A percentile compares a stretch with the other conserved stretches of the same genome.
Conservation (phyloP, 495 filamentous ascomycete species). For the Apodospora peruviana region DNA sequence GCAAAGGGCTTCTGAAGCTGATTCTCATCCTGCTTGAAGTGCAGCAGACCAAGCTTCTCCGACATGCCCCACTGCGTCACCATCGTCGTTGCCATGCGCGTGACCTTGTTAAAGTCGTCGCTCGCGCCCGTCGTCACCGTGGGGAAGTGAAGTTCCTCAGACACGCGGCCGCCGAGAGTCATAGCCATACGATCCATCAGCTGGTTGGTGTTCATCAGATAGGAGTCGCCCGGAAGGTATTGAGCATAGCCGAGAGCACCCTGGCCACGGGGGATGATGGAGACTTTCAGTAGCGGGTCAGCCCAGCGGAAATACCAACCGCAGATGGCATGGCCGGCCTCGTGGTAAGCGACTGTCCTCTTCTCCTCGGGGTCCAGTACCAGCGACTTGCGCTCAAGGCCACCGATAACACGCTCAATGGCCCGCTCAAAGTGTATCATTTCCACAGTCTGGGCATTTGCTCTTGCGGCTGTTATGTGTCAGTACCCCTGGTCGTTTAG, state of each 20-base stretch:
- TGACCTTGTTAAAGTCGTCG: conserved; percentile 99
- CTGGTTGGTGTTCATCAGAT: conserved; percentile 91
- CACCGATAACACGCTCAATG: conserved; percentile 94
- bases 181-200: conserved; percentile 99
- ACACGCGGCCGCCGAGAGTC: conserved; percentile 91
- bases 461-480: conserved; percentile 63
- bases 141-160: conserved; percentile 92
- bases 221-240: conserved; percentile 90
- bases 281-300: conserved; percentile 95
- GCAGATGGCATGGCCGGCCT: conserved; percentile 96
- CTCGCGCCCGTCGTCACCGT: conserved; percentile 90
- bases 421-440: conserved; percentile 95
- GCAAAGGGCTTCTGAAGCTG: conserved; percentile 91
- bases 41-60: conserved; percentile 80
- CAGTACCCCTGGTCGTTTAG: conserved; percentile 21
- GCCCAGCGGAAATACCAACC: conserved; percentile 97
- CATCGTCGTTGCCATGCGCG: conserved; percentile 90
- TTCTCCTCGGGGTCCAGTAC: conserved; percentile 92
- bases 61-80: conserved; percentile 99
- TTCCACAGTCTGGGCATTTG: conserved; percentile 65
- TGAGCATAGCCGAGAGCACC: conserved; percentile 94
- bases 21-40: conserved; percentile 75
- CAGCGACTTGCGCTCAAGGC: conserved; percentile 91
- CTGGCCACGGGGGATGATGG: conserved; percentile 93
- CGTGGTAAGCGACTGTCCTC: conserved; percentile 92